phyloP scores from a whole-genome alignment of 768 basidiomycete species.

The Mycena crocata region DNA sequence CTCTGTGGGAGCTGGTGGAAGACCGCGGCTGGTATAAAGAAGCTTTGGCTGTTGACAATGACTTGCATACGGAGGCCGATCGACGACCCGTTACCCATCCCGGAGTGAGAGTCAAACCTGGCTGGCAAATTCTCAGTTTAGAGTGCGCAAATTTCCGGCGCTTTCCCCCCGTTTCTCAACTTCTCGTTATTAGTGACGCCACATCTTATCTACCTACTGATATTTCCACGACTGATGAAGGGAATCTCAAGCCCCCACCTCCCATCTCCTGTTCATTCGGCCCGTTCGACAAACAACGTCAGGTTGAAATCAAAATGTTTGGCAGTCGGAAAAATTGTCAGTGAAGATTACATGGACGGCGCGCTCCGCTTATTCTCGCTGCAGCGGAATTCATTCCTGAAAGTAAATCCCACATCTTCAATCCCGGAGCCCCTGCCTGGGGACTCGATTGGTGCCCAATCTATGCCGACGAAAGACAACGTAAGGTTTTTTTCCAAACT shows the following conservation, averaged over 20 bases:
- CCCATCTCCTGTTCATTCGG: constrained; percentile 74
- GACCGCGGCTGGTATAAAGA: constrained; percentile 87
- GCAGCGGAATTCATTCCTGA: constrained; percentile 71
- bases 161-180: constrained; percentile 4
- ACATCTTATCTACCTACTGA: constrained; percentile 70
- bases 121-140: constrained; percentile 57
- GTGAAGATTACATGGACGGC: background rate
- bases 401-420: constrained; percentile 78
- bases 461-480: constrained; percentile 62
- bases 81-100: constrained; percentile 71
- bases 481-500: constrained; percentile 53
- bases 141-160: constrained; percentile 50
- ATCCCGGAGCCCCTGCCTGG: constrained; percentile 91
- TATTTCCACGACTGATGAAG: constrained; percentile 60
- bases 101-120: constrained; percentile 54
- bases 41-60: constrained; percentile 46
- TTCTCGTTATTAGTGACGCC: constrained; percentile 58
- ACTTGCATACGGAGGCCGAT: constrained; percentile 57
- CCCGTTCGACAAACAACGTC: constrained; percentile 65
- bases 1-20: constrained; percentile 83
- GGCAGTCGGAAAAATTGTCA: constrained; percentile 69
- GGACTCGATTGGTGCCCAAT: constrained; percentile 95
- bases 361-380: constrained; percentile 4
- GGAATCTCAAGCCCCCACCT: constrained; percentile 62
- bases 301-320: constrained; percentile 63